Evolutionary conservation across 331 rosid genomes (phyloP).

Genomic region (Dryas integrifolia): DNA sequence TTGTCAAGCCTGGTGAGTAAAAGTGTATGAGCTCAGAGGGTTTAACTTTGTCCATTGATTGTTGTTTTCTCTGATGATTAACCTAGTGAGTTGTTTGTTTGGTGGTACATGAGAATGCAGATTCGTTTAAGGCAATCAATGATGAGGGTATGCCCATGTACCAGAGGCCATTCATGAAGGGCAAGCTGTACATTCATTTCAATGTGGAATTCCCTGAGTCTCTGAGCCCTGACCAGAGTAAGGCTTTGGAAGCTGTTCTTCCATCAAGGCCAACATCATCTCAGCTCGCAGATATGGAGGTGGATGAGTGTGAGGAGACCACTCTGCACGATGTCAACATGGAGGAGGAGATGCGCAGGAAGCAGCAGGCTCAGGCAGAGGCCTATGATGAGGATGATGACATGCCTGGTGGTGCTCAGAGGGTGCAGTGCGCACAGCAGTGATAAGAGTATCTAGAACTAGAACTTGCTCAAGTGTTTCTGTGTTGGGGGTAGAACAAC

Average conservation of each 20-base stretch:
- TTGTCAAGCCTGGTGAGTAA: constrained; percentile 76
- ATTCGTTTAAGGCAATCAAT: constrained; percentile 68
- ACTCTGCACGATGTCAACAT: constrained; percentile 82
- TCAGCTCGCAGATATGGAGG: constrained; percentile 67
- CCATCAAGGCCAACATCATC: constrained; percentile 49
- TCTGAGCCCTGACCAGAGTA: constrained; percentile 51
- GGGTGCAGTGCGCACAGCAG: constrained; percentile 95
- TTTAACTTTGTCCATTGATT: background rate
- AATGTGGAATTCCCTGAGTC: constrained; percentile 76
- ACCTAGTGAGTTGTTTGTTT: background rate
- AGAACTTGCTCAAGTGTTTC: background rate
- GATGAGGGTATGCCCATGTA: constrained; percentile 92
- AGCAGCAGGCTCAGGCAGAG: constrained; percentile 56
- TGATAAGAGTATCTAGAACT: constrained; percentile 4
- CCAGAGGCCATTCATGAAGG: constrained; percentile 84
- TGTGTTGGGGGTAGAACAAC: background rate
- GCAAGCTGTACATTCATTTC: constrained; percentile 81
- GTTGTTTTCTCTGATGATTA: background rate
- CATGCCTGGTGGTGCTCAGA: constrained; percentile 77
- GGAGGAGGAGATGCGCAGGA: constrained; percentile 76
- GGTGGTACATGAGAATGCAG: constrained; percentile 26
- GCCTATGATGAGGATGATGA: constrained; percentile 79
- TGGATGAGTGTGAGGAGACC: constrained; percentile 91
- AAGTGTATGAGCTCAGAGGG: too few species aligned
- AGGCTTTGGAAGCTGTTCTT: constrained; percentile 49